These are phyloP conservation scores for Suillus plorans DNA, from an alignment of 768 basidiomycete genomes.

Conservation along the genomic window DNA sequence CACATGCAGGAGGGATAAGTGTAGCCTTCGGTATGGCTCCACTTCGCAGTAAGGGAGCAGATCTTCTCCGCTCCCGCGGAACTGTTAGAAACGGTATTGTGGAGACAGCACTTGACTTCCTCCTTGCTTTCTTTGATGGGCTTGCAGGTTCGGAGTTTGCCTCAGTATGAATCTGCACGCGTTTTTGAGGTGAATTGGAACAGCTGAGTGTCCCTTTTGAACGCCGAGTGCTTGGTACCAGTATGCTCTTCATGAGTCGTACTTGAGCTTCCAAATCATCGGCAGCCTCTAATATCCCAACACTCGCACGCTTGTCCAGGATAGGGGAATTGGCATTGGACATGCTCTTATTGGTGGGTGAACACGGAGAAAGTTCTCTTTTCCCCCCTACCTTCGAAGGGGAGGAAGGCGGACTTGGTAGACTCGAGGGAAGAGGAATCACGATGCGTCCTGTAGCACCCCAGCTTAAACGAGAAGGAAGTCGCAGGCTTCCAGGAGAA, in stretches of 20 bases:
- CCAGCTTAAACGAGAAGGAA: constrained; percentile 32
- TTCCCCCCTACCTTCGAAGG: constrained; percentile 19
- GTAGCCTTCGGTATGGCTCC: background rate
- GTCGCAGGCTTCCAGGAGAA: constrained; percentile 28
- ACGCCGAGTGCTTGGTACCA: constrained; percentile 27
- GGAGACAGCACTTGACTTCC: constrained; percentile 25
- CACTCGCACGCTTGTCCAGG: constrained; percentile 21
- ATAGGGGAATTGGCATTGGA: background rate
- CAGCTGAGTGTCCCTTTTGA: constrained; percentile 21
- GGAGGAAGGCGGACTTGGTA: constrained; percentile 32
- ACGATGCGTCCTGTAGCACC: constrained; percentile 24
- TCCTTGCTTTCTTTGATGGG: constrained; percentile 16
- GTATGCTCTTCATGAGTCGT: constrained; percentile 28
- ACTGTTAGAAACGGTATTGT: constrained; percentile 17
- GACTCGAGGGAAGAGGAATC: constrained; percentile 3
- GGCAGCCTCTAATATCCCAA: constrained; percentile 32
- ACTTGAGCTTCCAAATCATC: constrained; percentile 11
- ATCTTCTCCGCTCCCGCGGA: constrained; percentile 30
- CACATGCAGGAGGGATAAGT: background rate
- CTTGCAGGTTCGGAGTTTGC: constrained; percentile 13
- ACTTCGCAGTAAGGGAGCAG: constrained; percentile 25
- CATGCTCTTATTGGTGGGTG: constrained; percentile 7
- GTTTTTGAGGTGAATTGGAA: constrained; percentile 16
- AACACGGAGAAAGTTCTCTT: constrained; percentile 3
- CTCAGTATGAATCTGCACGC: constrained; percentile 29